Conservation (phyloP, 768 basidiomycete genomes). For the Boletales sp. region DNA sequence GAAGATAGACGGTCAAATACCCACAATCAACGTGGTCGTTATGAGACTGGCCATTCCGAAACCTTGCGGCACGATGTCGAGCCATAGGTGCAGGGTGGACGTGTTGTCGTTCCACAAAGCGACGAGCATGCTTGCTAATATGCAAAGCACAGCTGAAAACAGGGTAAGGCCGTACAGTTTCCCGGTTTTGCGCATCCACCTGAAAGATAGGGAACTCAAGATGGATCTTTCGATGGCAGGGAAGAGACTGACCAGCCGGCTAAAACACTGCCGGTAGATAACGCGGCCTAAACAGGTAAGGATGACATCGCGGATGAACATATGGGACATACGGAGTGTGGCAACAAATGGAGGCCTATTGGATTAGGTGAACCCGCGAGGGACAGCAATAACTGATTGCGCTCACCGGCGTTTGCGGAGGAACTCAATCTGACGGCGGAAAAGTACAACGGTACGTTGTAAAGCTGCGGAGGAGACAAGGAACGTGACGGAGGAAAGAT, state of each 20-base stretch:
- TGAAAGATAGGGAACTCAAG: slow-evolving; percentile 27
- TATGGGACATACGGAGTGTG: slow-evolving; percentile 68
- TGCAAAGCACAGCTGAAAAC: slow-evolving; percentile 53
- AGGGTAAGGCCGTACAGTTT: slow-evolving; percentile 78
- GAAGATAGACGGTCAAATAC: slow-evolving; percentile 26
- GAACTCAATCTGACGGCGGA: slow-evolving; percentile 70
- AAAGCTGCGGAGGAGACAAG: slow-evolving; percentile 46
- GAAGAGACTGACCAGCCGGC: slow-evolving; percentile 69
- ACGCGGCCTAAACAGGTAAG: slow-evolving; percentile 52
- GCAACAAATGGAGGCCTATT: slow-evolving; percentile 81
- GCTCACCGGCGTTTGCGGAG: slow-evolving; percentile 67
- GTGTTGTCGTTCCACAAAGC: slow-evolving; percentile 64
- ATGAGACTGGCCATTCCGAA: slow-evolving; percentile 83
- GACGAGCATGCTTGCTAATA: slow-evolving; percentile 60
- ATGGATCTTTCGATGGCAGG: slow-evolving; percentile 1
- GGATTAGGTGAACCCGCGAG: slow-evolving; percentile 8
- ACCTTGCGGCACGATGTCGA: slow-evolving; percentile 76
- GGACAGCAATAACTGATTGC: background rate
- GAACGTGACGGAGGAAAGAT: slow-evolving; percentile 1
- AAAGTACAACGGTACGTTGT: slow-evolving; percentile 89
- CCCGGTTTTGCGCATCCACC: slow-evolving; percentile 85
- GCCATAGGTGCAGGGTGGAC: slow-evolving; percentile 62
- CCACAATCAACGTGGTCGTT: slow-evolving; percentile 81
- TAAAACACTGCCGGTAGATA: slow-evolving; percentile 81
- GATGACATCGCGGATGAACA: slow-evolving; percentile 5